Evolutionary conservation across 768 basidiomycete genomes (phyloP).

Genomic region (Daedaleopsis nitida): DNA sequence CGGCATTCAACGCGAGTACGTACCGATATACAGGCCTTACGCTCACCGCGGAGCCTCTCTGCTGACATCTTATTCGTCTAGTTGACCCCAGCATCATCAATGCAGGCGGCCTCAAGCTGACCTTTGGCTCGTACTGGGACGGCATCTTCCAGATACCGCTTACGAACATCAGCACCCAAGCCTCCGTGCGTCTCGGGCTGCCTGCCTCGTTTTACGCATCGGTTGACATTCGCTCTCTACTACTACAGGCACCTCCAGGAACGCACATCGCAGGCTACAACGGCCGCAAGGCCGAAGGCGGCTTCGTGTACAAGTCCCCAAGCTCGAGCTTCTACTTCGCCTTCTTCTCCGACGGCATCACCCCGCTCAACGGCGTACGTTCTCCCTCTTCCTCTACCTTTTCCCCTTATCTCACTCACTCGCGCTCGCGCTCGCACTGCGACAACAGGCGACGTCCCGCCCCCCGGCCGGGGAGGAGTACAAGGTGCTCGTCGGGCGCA

Average conservation of each 20-base stretch:
- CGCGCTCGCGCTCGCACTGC: background rate
- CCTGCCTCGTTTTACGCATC: background rate
- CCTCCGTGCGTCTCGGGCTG: background rate
- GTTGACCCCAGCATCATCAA: background rate
- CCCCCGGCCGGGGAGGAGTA: background rate
- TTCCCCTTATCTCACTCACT: background rate
- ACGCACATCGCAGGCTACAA: background rate
- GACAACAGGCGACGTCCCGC: background rate
- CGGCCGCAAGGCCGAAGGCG: background rate
- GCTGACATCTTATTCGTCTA: background rate
- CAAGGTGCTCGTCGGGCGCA: constrained; percentile 5
- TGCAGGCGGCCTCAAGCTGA: background rate
- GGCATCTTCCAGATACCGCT: constrained; percentile 3
- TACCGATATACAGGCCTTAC: background rate
- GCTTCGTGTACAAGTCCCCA: background rate
- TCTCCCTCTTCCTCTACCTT: background rate
- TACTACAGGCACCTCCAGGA: background rate
- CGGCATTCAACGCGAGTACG: background rate
- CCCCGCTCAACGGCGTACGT: background rate
- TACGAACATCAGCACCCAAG: background rate
- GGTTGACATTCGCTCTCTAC: too few species aligned
- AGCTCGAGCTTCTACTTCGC: constrained; percentile 1
- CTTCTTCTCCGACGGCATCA: constrained; percentile 4
- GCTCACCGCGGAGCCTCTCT: too few species aligned
- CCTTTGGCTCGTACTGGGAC: constrained; percentile 1